These are phyloP conservation scores for Nitzschia sp. DNA, from an alignment of 108 stramenopile species.

Conservation along the genomic window DNA sequence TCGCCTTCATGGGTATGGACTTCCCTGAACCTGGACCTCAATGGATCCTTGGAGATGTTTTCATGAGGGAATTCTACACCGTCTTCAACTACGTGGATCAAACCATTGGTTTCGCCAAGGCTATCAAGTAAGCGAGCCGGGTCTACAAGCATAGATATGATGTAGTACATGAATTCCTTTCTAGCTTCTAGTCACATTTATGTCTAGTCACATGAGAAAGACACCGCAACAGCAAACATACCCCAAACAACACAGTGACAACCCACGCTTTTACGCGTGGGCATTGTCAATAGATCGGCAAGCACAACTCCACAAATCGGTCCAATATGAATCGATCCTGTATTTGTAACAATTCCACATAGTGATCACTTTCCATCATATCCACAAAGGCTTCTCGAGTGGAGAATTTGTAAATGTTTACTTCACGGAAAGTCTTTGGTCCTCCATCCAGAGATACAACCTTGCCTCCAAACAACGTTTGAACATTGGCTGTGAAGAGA, in stretches of 20 bases:
- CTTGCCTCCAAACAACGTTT: constrained; percentile 13
- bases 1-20: constrained; percentile 97
- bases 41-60: constrained; percentile 99
- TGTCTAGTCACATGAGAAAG: too few species aligned
- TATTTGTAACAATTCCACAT: not conserved
- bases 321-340: constrained; percentile 13
- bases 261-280: too few species aligned
- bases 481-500: constrained; percentile 7
- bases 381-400: constrained; percentile 11
- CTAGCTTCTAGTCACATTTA: too few species aligned
- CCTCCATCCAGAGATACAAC: constrained; percentile 6
- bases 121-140: constrained; percentile 18
- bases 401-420: constrained; percentile 8
- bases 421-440: constrained; percentile 18
- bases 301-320: constrained; percentile 17
- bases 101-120: constrained; percentile 87
- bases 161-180: too few species aligned
- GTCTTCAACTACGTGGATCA: constrained; percentile 91
- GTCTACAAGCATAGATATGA: not conserved
- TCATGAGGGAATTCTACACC: constrained; percentile 98
- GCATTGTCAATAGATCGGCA: constrained; percentile 12
- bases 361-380: constrained; percentile 23
- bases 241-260: too few species aligned
- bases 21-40: constrained; percentile 74
- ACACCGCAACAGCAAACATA: too few species aligned